Evolutionary conservation across 2,329 filamentous ascomycete genomes (phyloP), one percentile per base, ranked within the genome.

Genomic region (Xylaria sp.): DNA sequence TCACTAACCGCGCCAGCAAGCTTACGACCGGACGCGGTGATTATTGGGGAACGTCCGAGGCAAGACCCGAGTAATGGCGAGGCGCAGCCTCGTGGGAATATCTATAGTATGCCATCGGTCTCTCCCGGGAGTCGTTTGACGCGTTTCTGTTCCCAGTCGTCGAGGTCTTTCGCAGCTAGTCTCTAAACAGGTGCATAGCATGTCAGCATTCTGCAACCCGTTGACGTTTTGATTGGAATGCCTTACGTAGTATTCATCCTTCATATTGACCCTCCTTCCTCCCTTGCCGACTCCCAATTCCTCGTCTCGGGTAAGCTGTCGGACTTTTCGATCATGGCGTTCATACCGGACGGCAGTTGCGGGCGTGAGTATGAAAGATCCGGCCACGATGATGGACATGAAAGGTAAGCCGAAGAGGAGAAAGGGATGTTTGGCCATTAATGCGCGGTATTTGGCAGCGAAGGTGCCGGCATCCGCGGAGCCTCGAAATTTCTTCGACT

Each of bases 131-230:
- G 86, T 78, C 96, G 86, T 83, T 97, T 90, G 12, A 98, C 94
- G 62, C 97, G 90, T 82, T 96, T 97, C 82, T 98, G 96, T 80
- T 98, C 95, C 96, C 96, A 99, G 78, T 94, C 88, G 77, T 99
- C 95, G 70, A 98, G 83, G 78, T 98, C 96, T 80, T 97, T 97
- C 39, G 93, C 92, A 74, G 93, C 92, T 48, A 93, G 84, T 82
- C 90, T 89, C 92, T 96, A 80, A 64, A 43, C 57, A 49, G 74
- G 52, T 12, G 46, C 78, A 12, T 20, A 64, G 48, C 62, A 64
- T 73, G 64, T 67, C 52, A 71, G 48, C 36, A 20, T 7, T 28
- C 20, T 56, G 36, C 33, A 36, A 33, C 23, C 12, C 13, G 10
- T 2, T 31, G 1, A 48, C 25, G 36, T 8, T 23, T 12, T 9